These are phyloP conservation scores for Pulicaria dysenterica DNA, from an alignment of 129 eudicot species.

Conservation along the genomic window DNA sequence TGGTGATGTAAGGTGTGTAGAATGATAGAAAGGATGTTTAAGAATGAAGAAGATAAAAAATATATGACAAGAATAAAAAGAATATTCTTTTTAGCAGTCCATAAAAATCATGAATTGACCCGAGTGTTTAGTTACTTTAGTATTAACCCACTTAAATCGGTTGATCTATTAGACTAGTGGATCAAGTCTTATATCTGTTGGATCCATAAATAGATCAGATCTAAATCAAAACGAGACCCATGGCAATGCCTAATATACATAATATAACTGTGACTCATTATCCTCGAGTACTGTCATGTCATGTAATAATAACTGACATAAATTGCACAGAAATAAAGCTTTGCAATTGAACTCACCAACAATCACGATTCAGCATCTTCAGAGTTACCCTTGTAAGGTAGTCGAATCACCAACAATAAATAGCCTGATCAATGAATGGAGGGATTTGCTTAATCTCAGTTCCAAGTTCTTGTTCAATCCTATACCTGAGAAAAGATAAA, in stretches of 20 bases:
- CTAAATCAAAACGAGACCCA: neutral
- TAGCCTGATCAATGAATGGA: conserved; percentile 84
- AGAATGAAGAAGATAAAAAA: neutral
- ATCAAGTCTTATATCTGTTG: neutral
- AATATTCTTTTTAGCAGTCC: neutral
- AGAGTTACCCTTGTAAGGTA: conserved; percentile 12
- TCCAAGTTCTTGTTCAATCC: conserved; percentile 94
- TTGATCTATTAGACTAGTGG: neutral
- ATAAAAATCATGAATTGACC: too few species aligned
- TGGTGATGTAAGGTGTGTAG: neutral
- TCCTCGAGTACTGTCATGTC: neutral
- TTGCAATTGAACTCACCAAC: conserved; percentile 27
- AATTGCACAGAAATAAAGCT: neutral
- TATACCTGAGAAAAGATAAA: conserved; percentile 53
- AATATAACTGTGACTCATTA: neutral
- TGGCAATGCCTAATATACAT: conserved; percentile 3
- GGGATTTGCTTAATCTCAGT: conserved; percentile 97
- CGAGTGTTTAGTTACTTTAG: neutral
- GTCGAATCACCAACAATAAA: conserved; percentile 58
- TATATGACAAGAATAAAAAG: neutral
- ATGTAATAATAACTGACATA: conserved; percentile 10
- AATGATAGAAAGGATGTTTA: neutral
- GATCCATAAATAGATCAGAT: conserved; percentile 6
- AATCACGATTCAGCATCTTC: conserved; percentile 25
- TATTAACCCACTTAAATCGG: conserved; percentile 2